Conservation (phyloP, 352 stramenopile genomes). For the Thalassiosira exigua region DNA sequence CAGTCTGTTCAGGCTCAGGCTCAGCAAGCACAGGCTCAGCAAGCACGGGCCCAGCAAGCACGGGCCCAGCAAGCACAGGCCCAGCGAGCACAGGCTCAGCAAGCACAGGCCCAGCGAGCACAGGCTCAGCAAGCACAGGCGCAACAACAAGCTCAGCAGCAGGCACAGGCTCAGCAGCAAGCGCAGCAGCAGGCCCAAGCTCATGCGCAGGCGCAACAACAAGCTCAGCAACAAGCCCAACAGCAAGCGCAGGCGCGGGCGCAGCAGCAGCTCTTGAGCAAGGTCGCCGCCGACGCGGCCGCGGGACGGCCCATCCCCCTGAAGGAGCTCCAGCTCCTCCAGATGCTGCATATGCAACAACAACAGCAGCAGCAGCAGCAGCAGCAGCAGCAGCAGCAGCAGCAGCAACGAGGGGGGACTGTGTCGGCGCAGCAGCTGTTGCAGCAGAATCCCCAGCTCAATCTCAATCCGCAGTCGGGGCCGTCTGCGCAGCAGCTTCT, state of each 20-base stretch:
- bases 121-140: slow-evolving; percentile 12
- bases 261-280: slow-evolving; percentile 12
- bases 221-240: too few species aligned
- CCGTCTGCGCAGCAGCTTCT: too few species aligned
- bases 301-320: neutral
- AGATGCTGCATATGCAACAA: slow-evolving; percentile 24
- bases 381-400: slow-evolving; percentile 25
- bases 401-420: too few species aligned
- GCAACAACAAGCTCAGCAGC: slow-evolving; percentile 31
- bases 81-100: slow-evolving; percentile 19
- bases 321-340: slow-evolving; percentile 18
- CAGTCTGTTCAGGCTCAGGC: neutral
- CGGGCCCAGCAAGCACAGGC: slow-evolving; percentile 28
- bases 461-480: too few species aligned
- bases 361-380: slow-evolving; percentile 13
- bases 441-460: too few species aligned
- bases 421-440: too few species aligned
- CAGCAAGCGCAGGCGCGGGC: too few species aligned
- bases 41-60: slow-evolving; percentile 13
- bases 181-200: slow-evolving; percentile 34
- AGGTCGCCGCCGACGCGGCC: neutral
- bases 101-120: slow-evolving; percentile 11
- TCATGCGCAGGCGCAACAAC: too few species aligned
- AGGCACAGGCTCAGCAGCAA: slow-evolving; percentile 21
- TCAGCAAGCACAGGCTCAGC: slow-evolving; percentile 18